phyloP scores from a whole-genome alignment of 495 filamentous ascomycete genomes.

The Aspergillus baeticus region DNA sequence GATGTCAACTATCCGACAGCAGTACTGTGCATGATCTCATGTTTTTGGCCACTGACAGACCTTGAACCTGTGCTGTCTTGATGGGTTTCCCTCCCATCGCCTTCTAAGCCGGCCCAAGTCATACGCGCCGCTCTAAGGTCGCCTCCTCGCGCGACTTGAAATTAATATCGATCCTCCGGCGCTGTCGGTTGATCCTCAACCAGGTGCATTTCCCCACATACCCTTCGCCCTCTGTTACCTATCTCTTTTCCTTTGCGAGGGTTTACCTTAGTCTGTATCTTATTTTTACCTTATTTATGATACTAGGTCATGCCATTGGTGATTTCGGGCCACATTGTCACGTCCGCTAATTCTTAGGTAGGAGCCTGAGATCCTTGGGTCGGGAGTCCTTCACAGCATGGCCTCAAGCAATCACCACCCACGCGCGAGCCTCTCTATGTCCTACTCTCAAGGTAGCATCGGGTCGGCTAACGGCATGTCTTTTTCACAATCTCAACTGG shows the following conservation, averaged over 20 bases:
- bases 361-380: slow-evolving; percentile 19
- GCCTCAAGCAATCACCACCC: slow-evolving; percentile 43
- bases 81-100: slow-evolving; percentile 19
- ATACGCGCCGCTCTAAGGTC: slow-evolving; percentile 42
- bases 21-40: neutral
- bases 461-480: slow-evolving; percentile 41
- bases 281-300: slow-evolving; percentile 6
- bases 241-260: slow-evolving; percentile 10
- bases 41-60: neutral
- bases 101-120: slow-evolving; percentile 21
- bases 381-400: slow-evolving; percentile 27
- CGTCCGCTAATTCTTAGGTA: slow-evolving; percentile 7
- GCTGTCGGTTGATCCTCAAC: slow-evolving; percentile 24
- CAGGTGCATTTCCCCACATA: slow-evolving; percentile 31
- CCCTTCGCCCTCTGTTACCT: slow-evolving; percentile 12
- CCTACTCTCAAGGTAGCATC: slow-evolving; percentile 45
- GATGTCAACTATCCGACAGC: neutral
- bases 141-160: slow-evolving; percentile 28
- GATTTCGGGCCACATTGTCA: neutral
- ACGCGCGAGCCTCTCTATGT: slow-evolving; percentile 42
- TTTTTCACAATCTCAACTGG: slow-evolving; percentile 45
- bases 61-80: slow-evolving; percentile 16
- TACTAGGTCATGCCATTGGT: slow-evolving; percentile 14
- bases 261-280: slow-evolving; percentile 8
- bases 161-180: slow-evolving; percentile 18